A percentile compares a stretch with the other conserved stretches of the same genome.
phyloP scores from a whole-genome alignment of 75 land plant genomes.

The Pinus tabuliformis region DNA sequence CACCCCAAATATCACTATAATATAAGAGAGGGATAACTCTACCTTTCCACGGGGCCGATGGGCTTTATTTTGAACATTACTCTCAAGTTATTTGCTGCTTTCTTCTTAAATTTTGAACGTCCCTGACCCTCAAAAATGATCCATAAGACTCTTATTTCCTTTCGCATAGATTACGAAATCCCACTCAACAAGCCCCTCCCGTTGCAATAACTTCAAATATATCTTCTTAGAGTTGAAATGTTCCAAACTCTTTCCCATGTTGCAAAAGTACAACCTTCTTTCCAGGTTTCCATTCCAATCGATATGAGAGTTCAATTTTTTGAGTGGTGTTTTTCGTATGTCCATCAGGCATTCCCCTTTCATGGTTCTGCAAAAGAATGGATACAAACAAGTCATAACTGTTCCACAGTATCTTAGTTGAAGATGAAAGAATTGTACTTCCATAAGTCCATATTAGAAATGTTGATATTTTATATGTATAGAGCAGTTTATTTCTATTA shows the following conservation, averaged over 20 bases:
- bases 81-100: no score
- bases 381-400: background rate
- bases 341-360: constrained; percentile 21
- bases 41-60: background rate
- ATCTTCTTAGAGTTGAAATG: constrained; percentile 49
- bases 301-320: constrained; percentile 77
- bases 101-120: background rate
- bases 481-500: background rate
- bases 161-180: background rate
- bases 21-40: background rate
- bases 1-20: background rate
- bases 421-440: background rate
- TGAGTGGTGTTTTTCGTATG: constrained; percentile 28
- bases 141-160: background rate
- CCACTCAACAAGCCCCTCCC: background rate
- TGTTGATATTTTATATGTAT: background rate
- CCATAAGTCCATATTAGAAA: background rate
- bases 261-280: constrained; percentile 46
- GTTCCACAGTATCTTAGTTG: background rate
- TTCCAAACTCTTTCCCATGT: constrained; percentile 60
- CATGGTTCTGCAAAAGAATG: constrained; percentile 36
- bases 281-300: constrained; percentile 58
- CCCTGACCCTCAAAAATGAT: background rate
- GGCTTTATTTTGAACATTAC: no score
- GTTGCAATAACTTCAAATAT: background rate